phyloP scores from a whole-genome alignment of 768 basidiomycete genomes.

The Auriscalpium microsporum region DNA sequence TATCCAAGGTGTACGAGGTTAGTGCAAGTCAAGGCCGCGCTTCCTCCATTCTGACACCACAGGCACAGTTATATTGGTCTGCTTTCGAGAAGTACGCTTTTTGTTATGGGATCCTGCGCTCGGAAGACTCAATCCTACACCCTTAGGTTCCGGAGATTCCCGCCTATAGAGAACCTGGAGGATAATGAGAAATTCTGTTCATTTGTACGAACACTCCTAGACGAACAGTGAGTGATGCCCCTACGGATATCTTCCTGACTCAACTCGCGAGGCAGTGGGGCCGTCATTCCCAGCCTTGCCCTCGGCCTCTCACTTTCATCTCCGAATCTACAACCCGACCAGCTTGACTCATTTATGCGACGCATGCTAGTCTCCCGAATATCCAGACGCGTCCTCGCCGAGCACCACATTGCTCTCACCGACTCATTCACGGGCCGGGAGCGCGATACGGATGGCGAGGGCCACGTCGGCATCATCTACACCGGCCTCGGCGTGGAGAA shows the following conservation, averaged over 20 bases:
- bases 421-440: constrained; percentile 35
- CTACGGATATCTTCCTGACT: not conserved
- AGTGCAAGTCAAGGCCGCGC: constrained; percentile 18
- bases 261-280: constrained; percentile 36
- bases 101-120: not conserved
- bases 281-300: constrained; percentile 73
- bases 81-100: constrained; percentile 70
- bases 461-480: constrained; percentile 79
- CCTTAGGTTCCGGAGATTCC: constrained; percentile 45
- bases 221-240: constrained; percentile 59
- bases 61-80: constrained; percentile 66
- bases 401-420: constrained; percentile 83
- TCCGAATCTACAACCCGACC: constrained; percentile 66
- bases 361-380: constrained; percentile 89
- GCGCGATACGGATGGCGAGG: constrained; percentile 23
- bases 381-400: constrained; percentile 79
- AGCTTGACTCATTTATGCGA: constrained; percentile 79
- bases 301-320: constrained; percentile 83
- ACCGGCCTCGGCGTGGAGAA: constrained; percentile 63
- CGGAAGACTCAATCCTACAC: constrained; percentile 2
- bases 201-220: constrained; percentile 54
- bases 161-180: constrained; percentile 56
- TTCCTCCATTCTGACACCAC: not conserved
- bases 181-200: constrained; percentile 77
- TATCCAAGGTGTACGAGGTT: constrained; percentile 79